These are phyloP conservation scores for Alternaria ethzedia DNA, from an alignment of 2,329 filamentous ascomycete genomes.

Conservation along the genomic window DNA sequence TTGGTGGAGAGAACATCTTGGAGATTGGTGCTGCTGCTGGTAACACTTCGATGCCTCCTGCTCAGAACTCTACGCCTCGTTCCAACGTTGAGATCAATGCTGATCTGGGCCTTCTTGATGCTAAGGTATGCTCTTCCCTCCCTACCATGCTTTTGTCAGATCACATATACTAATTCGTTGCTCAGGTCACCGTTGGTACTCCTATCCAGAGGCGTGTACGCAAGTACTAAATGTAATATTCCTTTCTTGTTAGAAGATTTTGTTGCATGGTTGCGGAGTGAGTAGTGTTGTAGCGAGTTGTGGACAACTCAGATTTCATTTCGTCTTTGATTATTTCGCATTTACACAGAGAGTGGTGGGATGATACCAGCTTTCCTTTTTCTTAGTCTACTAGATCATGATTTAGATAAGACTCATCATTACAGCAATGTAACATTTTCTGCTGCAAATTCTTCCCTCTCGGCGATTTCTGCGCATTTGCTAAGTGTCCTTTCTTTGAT, in stretches of 20 bases:
- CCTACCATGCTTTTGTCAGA: background rate
- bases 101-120: background rate
- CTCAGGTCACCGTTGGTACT: background rate
- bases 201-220: background rate
- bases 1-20: conserved; percentile 55
- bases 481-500: background rate
- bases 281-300: background rate
- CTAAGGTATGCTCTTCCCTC: background rate
- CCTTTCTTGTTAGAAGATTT: background rate
- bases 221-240: background rate
- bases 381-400: background rate
- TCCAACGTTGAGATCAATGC: background rate
- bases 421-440: background rate
- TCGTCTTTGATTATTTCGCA: background rate
- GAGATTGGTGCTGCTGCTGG: conserved; percentile 15
- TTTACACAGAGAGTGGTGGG: background rate
- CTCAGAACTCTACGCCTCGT: background rate
- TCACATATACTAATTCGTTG: background rate
- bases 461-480: background rate
- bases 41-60: conserved; percentile 3
- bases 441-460: background rate
- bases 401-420: background rate
- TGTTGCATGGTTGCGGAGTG: background rate
- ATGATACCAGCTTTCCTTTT: background rate
- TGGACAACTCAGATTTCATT: background rate